Evolutionary conservation across 139 green algal species (phyloP).

Genomic region (Marvania coccoides): DNA sequence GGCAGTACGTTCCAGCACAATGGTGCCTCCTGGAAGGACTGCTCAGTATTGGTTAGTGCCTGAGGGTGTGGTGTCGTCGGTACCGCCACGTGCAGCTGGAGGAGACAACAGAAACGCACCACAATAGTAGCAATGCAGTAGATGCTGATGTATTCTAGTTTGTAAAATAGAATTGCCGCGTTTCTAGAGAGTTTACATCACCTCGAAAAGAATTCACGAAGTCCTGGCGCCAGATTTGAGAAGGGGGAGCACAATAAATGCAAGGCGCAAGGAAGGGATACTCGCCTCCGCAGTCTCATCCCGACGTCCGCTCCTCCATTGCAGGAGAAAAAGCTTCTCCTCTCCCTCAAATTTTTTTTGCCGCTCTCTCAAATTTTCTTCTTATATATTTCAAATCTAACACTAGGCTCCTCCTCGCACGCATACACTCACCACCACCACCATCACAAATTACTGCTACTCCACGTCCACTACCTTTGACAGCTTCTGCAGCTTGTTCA

Average conservation of each 20-base stretch:
- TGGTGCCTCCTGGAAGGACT: not conserved
- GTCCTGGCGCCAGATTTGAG: no score
- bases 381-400: not conserved
- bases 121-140: no score
- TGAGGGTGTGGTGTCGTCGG: not conserved
- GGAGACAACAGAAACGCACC: no score
- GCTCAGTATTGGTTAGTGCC: not conserved
- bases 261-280: not conserved
- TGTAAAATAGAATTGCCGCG: no score
- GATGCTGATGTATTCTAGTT: no score
- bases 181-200: no score
- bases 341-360: not conserved
- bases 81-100: no score
- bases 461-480: slow-evolving; percentile 89
- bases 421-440: not conserved
- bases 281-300: not conserved
- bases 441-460: no score
- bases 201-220: no score
- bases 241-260: not conserved
- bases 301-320: not conserved
- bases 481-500: slow-evolving; percentile 96
- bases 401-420: not conserved
- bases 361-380: not conserved
- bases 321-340: not conserved
- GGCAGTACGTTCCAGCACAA: not conserved